Evolutionary conservation across 257 asterid genomes (phyloP).

Genomic region (Solanum lignicaule): DNA sequence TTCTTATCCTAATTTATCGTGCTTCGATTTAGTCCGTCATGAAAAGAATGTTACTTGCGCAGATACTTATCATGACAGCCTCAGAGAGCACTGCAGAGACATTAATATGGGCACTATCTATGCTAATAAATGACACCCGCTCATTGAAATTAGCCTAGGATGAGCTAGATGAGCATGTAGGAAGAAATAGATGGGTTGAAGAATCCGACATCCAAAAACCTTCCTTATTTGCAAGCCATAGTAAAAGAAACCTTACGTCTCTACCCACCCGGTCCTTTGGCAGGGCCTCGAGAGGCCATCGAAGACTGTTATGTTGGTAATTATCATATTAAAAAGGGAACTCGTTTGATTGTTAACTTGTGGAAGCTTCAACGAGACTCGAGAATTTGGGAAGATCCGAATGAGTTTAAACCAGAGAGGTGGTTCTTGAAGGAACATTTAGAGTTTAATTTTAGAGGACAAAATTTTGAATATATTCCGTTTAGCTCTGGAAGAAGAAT

Average conservation of each 20-base stretch:
- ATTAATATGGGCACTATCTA: constrained; percentile 41
- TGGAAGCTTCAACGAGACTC: constrained; percentile 34
- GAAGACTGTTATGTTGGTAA: constrained; percentile 25
- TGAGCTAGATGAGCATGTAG: constrained; percentile 22
- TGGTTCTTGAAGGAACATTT: constrained; percentile 26
- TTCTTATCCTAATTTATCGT: too few species aligned
- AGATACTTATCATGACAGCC: constrained; percentile 40
- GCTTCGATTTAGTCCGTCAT: too few species aligned
- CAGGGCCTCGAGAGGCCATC: constrained; percentile 39
- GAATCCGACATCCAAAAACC: constrained; percentile 38
- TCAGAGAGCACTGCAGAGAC: constrained; percentile 48
- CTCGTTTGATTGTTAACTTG: constrained; percentile 30
- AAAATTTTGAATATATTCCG: too few species aligned
- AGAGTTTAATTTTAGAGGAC: too few species aligned
- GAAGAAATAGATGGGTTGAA: constrained; percentile 26
- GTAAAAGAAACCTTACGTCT: not conserved
- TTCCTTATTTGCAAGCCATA: constrained; percentile 32
- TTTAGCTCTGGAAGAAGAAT: too few species aligned
- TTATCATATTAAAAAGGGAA: constrained; percentile 25
- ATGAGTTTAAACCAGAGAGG: constrained; percentile 40
- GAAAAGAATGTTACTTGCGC: not conserved
- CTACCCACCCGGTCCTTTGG: constrained; percentile 56
- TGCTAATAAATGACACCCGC: constrained; percentile 28
- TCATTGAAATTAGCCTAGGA: constrained; percentile 19
- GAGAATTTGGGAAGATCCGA: constrained; percentile 33